Evolutionary conservation across 306 rosid genomes (phyloP).

Genomic region (Arachis hypogaea): DNA sequence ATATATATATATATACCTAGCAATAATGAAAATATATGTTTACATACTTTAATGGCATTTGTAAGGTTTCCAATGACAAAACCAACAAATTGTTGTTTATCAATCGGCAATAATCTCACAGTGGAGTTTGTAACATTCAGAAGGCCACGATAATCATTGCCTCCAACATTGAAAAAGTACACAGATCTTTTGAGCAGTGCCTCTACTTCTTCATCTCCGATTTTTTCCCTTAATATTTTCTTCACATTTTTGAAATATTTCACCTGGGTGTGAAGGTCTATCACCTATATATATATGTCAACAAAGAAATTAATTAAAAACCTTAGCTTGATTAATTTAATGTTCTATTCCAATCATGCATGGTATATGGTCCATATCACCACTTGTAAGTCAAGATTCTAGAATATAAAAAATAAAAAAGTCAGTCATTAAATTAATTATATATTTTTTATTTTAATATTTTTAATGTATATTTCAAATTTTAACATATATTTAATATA

Average conservation of each 20-base stretch:
- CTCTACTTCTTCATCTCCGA: slow-evolving; percentile 44
- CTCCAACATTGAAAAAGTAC: slow-evolving; percentile 50
- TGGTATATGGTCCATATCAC: not conserved
- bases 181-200: slow-evolving; percentile 49
- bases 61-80: slow-evolving; percentile 57
- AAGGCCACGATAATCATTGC: slow-evolving; percentile 40
- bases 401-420: too few species aligned
- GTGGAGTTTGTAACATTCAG: not conserved
- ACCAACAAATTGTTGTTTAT: slow-evolving; percentile 33
- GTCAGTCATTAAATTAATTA: too few species aligned
- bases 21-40: too few species aligned
- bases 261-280: slow-evolving; percentile 53
- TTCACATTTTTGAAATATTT: slow-evolving; percentile 46
- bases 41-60: slow-evolving; percentile 37
- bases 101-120: not conserved
- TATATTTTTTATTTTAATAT: too few species aligned
- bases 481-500: too few species aligned
- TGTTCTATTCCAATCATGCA: too few species aligned
- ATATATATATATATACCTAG: too few species aligned
- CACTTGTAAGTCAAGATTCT: too few species aligned
- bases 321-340: too few species aligned
- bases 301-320: not conserved
- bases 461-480: too few species aligned
- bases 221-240: slow-evolving; percentile 31
- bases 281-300: slow-evolving; percentile 35